A percentile compares a stretch with the other conserved stretches of the same genome.
phyloP scores from a whole-genome alignment of 2,329 filamentous ascomycete species.

The Blumeriella jaapii region DNA sequence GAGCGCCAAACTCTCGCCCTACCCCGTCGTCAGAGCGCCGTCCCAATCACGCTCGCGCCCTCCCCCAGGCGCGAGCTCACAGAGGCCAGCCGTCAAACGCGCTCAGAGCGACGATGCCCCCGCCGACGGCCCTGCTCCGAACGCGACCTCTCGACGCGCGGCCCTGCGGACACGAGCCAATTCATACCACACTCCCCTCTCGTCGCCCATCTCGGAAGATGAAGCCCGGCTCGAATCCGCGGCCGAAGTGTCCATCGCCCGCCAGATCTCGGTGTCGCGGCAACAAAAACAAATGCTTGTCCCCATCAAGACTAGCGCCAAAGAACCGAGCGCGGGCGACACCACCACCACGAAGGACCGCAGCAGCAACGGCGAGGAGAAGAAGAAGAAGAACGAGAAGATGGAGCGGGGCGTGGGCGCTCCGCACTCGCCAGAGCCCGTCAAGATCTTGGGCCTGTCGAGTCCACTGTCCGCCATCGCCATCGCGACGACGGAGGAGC shows the following conservation, averaged over 20 bases:
- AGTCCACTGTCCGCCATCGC: neutral
- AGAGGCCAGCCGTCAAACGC: conserved; percentile 1
- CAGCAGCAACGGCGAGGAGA: conserved; percentile 2
- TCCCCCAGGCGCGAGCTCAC: neutral
- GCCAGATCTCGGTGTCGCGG: conserved; percentile 54
- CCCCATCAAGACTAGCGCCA: conserved; percentile 33
- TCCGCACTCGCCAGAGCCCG: neutral
- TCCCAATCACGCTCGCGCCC: conserved; percentile 1
- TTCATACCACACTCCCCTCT: no score
- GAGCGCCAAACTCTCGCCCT: conserved; percentile 5
- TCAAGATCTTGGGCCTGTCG: neutral
- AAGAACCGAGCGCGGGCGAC: conserved; percentile 6
- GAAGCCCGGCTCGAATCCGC: conserved; percentile 39
- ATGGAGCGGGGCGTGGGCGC: neutral
- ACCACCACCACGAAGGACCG: neutral
- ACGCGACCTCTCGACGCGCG: neutral
- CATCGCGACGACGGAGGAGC: conserved; percentile 14
- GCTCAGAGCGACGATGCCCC: conserved; percentile 2
- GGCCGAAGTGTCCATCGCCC: conserved; percentile 54
- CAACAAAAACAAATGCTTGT: conserved; percentile 49
- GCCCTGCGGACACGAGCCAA: no score
- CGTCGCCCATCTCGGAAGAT: conserved; percentile 26
- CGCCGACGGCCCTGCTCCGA: conserved; percentile 4
- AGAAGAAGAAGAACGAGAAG: conserved; percentile 1
- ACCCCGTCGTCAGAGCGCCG: conserved; percentile 4